Percentiles rank a stretch among this genome's conserved stretches.
Conservation (phyloP, 1,284 basidiomycete species). For the Cryptococcus amylolentus region DNA sequence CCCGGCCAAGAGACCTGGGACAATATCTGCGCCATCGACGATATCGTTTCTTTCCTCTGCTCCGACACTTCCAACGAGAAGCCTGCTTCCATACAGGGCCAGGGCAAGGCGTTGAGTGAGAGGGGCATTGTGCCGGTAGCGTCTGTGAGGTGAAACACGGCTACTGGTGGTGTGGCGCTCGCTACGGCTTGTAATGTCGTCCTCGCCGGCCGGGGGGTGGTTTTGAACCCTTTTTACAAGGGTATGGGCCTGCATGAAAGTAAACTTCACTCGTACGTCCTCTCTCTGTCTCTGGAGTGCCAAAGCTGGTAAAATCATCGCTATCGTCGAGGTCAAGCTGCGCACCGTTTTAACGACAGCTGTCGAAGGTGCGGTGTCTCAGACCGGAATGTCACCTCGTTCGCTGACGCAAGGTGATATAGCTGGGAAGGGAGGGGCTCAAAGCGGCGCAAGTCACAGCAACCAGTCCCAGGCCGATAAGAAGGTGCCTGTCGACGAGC, state of each 20-base stretch:
- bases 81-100: constrained; percentile 38
- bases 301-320: background rate
- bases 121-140: constrained; percentile 51
- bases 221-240: constrained; percentile 52
- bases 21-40: constrained; percentile 53
- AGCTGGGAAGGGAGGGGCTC: too few relatives aligned
- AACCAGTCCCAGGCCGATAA: too few relatives aligned
- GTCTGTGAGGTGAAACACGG: constrained; percentile 52
- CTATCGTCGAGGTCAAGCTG: too few relatives aligned
- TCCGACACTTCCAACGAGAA: constrained; percentile 26
- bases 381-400: too few relatives aligned
- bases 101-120: constrained; percentile 36
- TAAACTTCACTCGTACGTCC: constrained; percentile 50
- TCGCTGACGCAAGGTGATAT: too few relatives aligned
- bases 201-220: constrained; percentile 44
- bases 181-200: constrained; percentile 52
- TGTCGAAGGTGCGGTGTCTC: too few relatives aligned
- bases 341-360: too few relatives aligned
- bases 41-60: constrained; percentile 46
- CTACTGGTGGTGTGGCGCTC: constrained; percentile 53
- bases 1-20: constrained; percentile 51
- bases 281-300: background rate
- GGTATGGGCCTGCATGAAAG: constrained; percentile 52
- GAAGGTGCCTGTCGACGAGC: too few relatives aligned
- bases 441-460: too few relatives aligned